Conservation (phyloP, 257 asterid genomes). For the Leonotis leonurus region DNA sequence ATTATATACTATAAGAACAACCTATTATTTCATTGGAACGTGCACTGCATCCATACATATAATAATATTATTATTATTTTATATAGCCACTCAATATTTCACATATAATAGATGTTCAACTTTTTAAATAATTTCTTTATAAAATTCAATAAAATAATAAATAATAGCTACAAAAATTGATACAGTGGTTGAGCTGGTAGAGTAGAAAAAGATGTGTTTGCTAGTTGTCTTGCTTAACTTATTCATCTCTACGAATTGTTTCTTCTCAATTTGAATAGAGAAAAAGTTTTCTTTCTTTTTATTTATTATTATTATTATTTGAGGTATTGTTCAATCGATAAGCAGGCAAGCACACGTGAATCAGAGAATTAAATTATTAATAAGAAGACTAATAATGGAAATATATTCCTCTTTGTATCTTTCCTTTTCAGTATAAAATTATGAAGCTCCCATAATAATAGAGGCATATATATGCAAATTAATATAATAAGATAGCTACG, state of each 20-base stretch:
- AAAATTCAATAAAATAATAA: conserved; percentile 20
- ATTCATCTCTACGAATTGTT: not conserved
- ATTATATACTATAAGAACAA: not conserved
- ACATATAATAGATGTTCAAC: conserved; percentile 18
- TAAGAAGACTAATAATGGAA: not conserved
- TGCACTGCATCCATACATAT: conserved; percentile 28
- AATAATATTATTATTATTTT: not conserved
- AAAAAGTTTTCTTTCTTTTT: not conserved
- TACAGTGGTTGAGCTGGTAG: conserved; percentile 28
- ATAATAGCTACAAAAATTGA: conserved; percentile 17
- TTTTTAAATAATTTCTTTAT: conserved; percentile 19
- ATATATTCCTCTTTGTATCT: conserved; percentile 9
- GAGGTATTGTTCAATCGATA: conserved; percentile 23
- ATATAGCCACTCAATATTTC: conserved; percentile 1
- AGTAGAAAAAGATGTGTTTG: conserved; percentile 12
- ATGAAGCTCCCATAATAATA: not conserved
- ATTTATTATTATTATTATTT: not conserved
- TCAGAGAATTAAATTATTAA: conserved; percentile 15
- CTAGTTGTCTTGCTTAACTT: conserved; percentile 20
- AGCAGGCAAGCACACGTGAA: conserved; percentile 30
- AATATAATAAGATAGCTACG: not conserved
- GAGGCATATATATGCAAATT: not conserved
- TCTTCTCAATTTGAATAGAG: conserved; percentile 2
- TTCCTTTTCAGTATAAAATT: not conserved
- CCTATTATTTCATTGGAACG: conserved; percentile 14